These are phyloP conservation scores for Fusarium verticillioides DNA, from an alignment of 2,329 filamentous ascomycete genomes.

Conservation along the genomic window DNA sequence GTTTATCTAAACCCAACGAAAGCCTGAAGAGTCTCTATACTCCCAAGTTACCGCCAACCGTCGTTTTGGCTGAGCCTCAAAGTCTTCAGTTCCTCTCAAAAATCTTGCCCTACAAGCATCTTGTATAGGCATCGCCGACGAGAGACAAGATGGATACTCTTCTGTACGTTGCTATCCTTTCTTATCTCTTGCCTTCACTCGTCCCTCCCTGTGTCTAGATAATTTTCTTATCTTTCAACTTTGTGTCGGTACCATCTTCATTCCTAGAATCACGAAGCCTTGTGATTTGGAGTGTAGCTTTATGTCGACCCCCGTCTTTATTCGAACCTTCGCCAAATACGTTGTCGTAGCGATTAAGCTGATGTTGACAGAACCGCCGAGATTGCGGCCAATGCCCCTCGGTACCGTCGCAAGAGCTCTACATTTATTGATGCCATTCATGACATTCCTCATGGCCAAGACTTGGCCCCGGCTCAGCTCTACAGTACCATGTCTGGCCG, in stretches of 20 bases:
- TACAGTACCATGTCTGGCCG: slow-evolving; percentile 98
- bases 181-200: not conserved
- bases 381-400: slow-evolving; percentile 88
- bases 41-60: not conserved
- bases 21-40: not conserved
- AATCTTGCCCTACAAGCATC: not conserved
- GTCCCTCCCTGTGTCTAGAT: not conserved
- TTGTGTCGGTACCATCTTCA: not conserved
- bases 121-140: slow-evolving; percentile 19
- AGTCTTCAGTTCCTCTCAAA: not conserved
- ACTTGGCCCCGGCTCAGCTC: slow-evolving; percentile 93
- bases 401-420: slow-evolving; percentile 91
- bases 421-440: slow-evolving; percentile 98
- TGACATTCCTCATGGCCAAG: slow-evolving; percentile 82
- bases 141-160: slow-evolving; percentile 66
- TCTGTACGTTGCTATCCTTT: slow-evolving; percentile 60
- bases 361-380: slow-evolving; percentile 77
- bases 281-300: not conserved
- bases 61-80: not conserved
- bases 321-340: not conserved
- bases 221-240: not conserved
- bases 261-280: not conserved
- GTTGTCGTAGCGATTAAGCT: slow-evolving; percentile 11
- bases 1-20: not conserved
- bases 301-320: not conserved